These are phyloP conservation scores for Trametes gibbosa DNA, from an alignment of 768 basidiomycete species.

Conservation along the genomic window DNA sequence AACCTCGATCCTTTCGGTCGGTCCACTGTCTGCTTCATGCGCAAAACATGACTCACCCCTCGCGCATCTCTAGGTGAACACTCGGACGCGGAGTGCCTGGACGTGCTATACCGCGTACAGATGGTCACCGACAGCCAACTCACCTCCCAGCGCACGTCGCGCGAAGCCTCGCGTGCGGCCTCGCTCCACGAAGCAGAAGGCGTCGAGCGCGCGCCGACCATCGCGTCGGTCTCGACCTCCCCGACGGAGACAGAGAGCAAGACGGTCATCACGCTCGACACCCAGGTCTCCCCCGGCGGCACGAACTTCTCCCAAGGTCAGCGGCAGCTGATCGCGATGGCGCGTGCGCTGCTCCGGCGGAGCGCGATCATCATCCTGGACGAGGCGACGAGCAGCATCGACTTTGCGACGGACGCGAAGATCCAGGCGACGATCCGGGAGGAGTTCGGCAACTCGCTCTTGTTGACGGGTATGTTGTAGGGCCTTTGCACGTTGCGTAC, in stretches of 20 bases:
- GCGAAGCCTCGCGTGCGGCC: constrained; percentile 43
- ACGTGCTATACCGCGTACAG: constrained; percentile 79
- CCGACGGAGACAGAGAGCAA: constrained; percentile 56
- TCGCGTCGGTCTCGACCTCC: constrained; percentile 27
- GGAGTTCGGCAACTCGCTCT: constrained; percentile 73
- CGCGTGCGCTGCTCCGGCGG: constrained; percentile 69
- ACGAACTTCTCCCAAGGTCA: constrained; percentile 94
- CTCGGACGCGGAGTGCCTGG: constrained; percentile 73
- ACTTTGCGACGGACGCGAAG: constrained; percentile 85
- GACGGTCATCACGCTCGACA: constrained; percentile 62
- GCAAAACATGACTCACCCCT: neutral
- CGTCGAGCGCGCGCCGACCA: constrained; percentile 30
- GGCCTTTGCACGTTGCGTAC: neutral
- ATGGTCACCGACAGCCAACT: constrained; percentile 56
- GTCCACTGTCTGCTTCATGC: constrained; percentile 15
- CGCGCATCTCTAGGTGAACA: constrained; percentile 53
- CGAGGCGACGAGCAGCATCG: constrained; percentile 84
- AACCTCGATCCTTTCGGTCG: constrained; percentile 72
- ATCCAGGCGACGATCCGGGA: constrained; percentile 87
- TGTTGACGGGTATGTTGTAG: constrained; percentile 61
- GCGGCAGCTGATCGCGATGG: constrained; percentile 84
- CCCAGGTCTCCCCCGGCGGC: constrained; percentile 81
- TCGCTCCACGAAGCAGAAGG: constrained; percentile 36
- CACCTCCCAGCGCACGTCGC: constrained; percentile 50
- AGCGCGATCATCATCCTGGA: constrained; percentile 77